Base-by-base conservation (phyloP, 805 yeast genomes). In the Cephaloascus fragrans region DNA sequence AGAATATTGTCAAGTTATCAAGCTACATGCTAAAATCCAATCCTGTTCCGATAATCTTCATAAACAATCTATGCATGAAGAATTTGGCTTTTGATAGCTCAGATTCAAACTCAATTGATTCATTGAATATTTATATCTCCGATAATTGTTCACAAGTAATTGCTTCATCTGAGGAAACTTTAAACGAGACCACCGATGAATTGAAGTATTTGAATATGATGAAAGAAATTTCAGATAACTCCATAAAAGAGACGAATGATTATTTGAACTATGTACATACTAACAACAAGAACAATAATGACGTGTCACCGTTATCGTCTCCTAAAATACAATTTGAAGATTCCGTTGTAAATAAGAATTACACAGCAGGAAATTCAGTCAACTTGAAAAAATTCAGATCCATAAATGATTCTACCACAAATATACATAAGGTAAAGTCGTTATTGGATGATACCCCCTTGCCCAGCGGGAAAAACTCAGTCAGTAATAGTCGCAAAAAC, bases 41-140 rank as follows among this genome's bases (percentile, higher is more conserved):
- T 38, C 41, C 35, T 41, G 38, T 44, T 14, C 33, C 33, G 15
- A 16, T 31, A 14, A 31, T 31, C 15, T 14, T 8, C 15, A 31
- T 31, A 31, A 31, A 31, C n/a, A 31, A 31, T 31, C 6, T 6
- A 9, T 6, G 8, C 33, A 16, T 16, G n/a, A 6, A 14, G 8
- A 31, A 6, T 6, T 9, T 31, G 8, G n/a, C n/a, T n/a, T n/a
- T n/a, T n/a, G n/a, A n/a, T n/a, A 14, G 15, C 15, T 9, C 18
- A 14, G 33, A 31, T 8, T 9, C 6, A 6, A 16, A 31, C 5
- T 31, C 18, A 16, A 31, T 31, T 16, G 15, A n/a, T 31, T 16
- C 15, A 8, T 16, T 16, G 5, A 16, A 31, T 23, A 8, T 23
- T 16, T 16, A 9, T 14, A 31, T n/a, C 15, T 9, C 8, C 8